phyloP scores from a whole-genome alignment of 169 alveolate species.

The Eimeria acervulina region DNA sequence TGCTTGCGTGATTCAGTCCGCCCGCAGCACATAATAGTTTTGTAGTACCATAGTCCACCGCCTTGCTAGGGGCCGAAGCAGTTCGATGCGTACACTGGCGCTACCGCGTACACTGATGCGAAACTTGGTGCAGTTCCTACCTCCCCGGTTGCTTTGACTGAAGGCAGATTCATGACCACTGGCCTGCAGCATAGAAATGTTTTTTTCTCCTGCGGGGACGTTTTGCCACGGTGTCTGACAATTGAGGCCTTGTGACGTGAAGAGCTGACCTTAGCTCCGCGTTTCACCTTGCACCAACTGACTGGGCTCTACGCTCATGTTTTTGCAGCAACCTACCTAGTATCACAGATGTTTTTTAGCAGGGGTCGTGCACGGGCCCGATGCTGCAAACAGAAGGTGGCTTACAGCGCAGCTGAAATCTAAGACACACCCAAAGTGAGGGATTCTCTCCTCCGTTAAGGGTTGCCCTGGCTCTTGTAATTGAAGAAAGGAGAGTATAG shows the following conservation, averaged over 20 bases:
- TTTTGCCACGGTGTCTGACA: too few species aligned
- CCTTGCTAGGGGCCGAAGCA: not conserved
- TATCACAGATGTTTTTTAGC: not conserved
- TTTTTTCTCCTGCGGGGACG: not conserved
- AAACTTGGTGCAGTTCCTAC: too few species aligned
- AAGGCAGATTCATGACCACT: not conserved
- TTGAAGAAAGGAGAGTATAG: not conserved
- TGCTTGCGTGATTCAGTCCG: not conserved
- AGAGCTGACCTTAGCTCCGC: not conserved
- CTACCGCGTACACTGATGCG: not conserved
- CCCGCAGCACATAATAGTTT: not conserved
- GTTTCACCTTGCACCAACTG: not conserved
- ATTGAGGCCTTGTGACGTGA: not conserved
- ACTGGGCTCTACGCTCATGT: not conserved
- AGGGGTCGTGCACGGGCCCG: not conserved
- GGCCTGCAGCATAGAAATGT: not conserved
- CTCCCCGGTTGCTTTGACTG: not conserved
- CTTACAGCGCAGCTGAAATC: not conserved
- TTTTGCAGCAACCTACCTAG: not conserved
- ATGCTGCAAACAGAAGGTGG: not conserved
- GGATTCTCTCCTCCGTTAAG: not conserved
- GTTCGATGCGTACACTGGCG: not conserved
- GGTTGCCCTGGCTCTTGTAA: not conserved
- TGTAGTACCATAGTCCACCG: not conserved
- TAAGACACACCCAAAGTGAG: not conserved